Base-by-base conservation (phyloP, 371 early-diverging fungal genomes). In the Coemansia sp. region DNA sequence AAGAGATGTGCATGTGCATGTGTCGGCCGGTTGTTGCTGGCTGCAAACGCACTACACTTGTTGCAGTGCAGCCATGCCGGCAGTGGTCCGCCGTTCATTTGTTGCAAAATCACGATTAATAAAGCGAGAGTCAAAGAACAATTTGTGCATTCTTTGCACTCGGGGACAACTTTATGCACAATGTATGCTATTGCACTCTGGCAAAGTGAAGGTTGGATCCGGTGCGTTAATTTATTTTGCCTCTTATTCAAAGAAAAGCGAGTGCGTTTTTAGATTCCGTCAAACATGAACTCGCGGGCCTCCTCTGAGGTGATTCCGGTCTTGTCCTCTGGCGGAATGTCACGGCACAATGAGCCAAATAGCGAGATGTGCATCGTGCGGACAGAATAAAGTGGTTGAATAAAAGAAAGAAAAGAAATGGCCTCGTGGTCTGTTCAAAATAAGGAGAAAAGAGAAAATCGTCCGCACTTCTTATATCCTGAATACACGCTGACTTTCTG, bases 1-100 rank as follows among this genome's bases (percentile, higher is more conserved):
- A 62, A 58, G 7, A 68, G 34, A 34, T 36, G 9, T 9, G n/a
- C 31, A 18, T 32, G 11, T 0, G 37, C 42, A 12, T 12, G 37
- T 16, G 4, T 33, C 39, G 18, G 54, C 16, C 39, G 4, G 38
- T 3, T 43, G 44, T 31, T 55, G 56, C 51, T 51, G 29, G 51
- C 31, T 7, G 60, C 62, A 62, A 71, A 71, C 11, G 47, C 39
- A 9, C 16, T 36, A 47, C 72, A 71, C 8, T 37, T 58, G 54
- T 71, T 71, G 56, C 72, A 71, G 36, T 71, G 72, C 16, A 71
- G 51, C 72, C 72, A 71, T 11, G 7, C 33, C 14, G 72, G 72
- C 10, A 18, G 46, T 32, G 33, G 47, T 5, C 12, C 18, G 1
- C 4, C 34, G 14, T 34, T 24, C 49, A 53, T 44, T 31, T 38